phyloP scores from a whole-genome alignment of 169 alveolate genomes.

The Theileria equi region DNA sequence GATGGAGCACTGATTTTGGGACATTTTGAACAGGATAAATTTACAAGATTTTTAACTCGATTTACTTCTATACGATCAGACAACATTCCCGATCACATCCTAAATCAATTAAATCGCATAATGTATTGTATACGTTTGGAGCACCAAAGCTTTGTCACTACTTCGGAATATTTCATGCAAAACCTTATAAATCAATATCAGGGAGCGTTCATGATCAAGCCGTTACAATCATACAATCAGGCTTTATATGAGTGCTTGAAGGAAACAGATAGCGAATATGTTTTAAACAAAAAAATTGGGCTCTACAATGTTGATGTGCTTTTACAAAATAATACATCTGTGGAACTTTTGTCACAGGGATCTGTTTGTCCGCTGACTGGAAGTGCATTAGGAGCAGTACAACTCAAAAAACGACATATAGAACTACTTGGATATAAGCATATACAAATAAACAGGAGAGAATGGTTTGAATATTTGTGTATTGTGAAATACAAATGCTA shows the following conservation, averaged over 20 bases:
- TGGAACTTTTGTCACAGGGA: slow-evolving; percentile 45
- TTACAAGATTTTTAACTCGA: not conserved
- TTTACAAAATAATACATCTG: slow-evolving; percentile 10
- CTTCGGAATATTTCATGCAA: not conserved
- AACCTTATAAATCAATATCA: slow-evolving; percentile 24
- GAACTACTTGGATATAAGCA: slow-evolving; percentile 36
- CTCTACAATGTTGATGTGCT: slow-evolving; percentile 36
- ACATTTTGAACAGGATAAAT: slow-evolving; percentile 22
- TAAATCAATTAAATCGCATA: slow-evolving; percentile 55
- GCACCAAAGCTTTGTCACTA: not conserved
- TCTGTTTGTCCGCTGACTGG: slow-evolving; percentile 55
- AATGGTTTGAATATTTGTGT: slow-evolving; percentile 27
- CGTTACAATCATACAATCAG: not conserved
- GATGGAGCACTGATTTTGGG: slow-evolving; percentile 55
- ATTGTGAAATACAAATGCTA: not conserved
- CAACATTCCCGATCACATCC: slow-evolving; percentile 12
- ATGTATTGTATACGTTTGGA: slow-evolving; percentile 44
- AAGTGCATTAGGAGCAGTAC: slow-evolving; percentile 34
- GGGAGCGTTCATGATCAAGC: slow-evolving; percentile 25
- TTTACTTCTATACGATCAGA: slow-evolving; percentile 26
- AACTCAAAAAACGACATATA: slow-evolving; percentile 42
- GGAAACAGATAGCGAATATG: slow-evolving; percentile 9
- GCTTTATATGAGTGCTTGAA: slow-evolving; percentile 24
- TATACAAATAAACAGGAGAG: slow-evolving; percentile 4
- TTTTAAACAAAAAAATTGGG: slow-evolving; percentile 4